Base-by-base conservation (phyloP, 2,329 filamentous ascomycete genomes). In the Rhinocladiella similis region DNA sequence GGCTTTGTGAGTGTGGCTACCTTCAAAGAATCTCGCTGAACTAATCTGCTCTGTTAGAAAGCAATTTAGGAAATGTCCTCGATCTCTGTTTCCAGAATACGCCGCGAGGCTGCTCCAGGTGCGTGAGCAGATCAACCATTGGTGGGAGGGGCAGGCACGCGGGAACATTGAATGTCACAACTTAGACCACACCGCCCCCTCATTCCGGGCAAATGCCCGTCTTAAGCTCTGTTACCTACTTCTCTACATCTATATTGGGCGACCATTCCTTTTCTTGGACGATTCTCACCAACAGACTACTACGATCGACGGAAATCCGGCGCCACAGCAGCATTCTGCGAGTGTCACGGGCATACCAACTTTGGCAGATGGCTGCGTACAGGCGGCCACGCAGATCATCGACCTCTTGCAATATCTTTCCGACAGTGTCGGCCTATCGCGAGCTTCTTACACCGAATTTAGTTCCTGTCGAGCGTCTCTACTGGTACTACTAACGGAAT, bases 241-340 rank as follows among this genome's bases (percentile, higher is more conserved):
- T 36, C 68, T 78, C 12, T 75, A 76, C 48, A 78, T 81, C 70
- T 81, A 78, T 50, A 70, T 77, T 42, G 78, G 78, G 6, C 72
- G 78, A 4, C 73, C 75, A 3, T 80, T 81, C 54, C 72, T 80
- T 36, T 73, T 80, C 29, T 33, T 12, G 29, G 29, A 33, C 29
- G 60, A 47, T 6, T 18, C 19, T 18, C n/a, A 6, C 46, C 42
- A 38, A 51, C 36, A 52, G 0, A 47, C 25, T 9, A 22, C 29
- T 22, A 25, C 10, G 36, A 49, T 22, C 3, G 33, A 25, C 52
- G 60, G 2, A 16, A 47, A 13, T 35, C 57, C 14, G n/a, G 20
- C 22, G 35, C n/a, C n/a, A 19, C 41, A 47, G 19, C 46, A 38
- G 42, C 39, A 2, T n/a, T 38, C 2, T 41, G 29, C 4, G 25